Conservation (phyloP, 2,329 filamentous ascomycete species). For the Botrytis fabae region DNA sequence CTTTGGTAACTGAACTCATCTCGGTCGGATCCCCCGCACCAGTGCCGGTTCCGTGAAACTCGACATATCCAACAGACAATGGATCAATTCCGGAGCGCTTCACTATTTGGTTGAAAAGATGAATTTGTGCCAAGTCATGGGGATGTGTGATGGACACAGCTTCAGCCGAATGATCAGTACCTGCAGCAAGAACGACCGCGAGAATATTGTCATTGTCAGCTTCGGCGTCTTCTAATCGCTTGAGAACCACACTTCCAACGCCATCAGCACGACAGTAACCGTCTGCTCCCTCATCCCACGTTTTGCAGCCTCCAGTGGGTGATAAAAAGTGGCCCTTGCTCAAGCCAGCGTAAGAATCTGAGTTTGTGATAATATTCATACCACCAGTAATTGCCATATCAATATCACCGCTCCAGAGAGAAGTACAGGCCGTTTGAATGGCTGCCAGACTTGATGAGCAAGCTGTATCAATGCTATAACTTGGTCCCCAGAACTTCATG, state of each 20-base stretch:
- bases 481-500: conserved; percentile 48
- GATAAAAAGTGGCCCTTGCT: conserved; percentile 27
- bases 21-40: background rate
- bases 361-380: conserved; percentile 40
- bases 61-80: conserved; percentile 1
- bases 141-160: conserved; percentile 6
- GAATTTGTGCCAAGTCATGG: background rate
- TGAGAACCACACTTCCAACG: conserved; percentile 35
- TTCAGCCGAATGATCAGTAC: conserved; percentile 8
- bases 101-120: background rate
- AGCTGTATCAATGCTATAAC: conserved; percentile 59
- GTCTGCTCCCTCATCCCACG: conserved; percentile 60
- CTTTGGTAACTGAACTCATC: background rate
- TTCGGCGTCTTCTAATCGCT: background rate
- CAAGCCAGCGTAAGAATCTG: conserved; percentile 42
- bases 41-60: conserved; percentile 13
- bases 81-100: background rate
- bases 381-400: conserved; percentile 46
- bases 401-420: conserved; percentile 48
- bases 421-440: conserved; percentile 54
- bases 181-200: background rate
- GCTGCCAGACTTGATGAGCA: conserved; percentile 58
- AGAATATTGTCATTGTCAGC: background rate
- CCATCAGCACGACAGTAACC: conserved; percentile 67
- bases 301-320: conserved; percentile 39